Percentiles rank a stretch among this genome's conserved stretches.
Evolutionary conservation across 108 stramenopile species (phyloP).

Genomic region (Skeletonema grethae): DNA sequence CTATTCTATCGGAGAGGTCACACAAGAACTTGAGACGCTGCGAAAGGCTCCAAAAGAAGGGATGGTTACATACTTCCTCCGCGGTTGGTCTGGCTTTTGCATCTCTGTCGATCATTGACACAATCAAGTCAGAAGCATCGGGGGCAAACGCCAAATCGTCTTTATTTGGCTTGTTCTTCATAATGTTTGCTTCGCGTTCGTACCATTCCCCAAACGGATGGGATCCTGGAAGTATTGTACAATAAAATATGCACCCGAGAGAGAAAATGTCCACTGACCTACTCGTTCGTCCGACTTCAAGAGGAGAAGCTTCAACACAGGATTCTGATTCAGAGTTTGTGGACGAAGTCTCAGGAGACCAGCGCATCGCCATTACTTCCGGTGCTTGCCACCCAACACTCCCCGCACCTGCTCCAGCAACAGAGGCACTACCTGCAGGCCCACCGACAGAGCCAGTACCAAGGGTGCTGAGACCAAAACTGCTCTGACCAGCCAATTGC

Average conservation of each 20-base stretch:
- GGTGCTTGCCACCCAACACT: constrained; percentile 98
- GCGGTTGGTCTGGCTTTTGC: constrained; percentile 86
- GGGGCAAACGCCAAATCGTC: constrained; percentile 60
- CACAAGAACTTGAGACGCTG: constrained; percentile 86
- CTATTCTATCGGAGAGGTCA: constrained; percentile 91
- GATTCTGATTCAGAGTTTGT: constrained; percentile 35
- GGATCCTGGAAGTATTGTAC: constrained; percentile 81
- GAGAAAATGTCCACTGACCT: constrained; percentile 95
- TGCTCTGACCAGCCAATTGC: constrained; percentile 88
- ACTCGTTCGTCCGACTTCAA: constrained; percentile 63
- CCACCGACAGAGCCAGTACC: constrained; percentile 65
- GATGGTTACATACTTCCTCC: constrained; percentile 87
- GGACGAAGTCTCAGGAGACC: constrained; percentile 64
- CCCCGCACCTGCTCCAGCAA: constrained; percentile 82
- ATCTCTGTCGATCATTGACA: constrained; percentile 79
- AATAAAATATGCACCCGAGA: constrained; percentile 96
- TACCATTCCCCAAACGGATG: constrained; percentile 98
- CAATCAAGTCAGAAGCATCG: constrained; percentile 87
- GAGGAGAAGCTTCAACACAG: constrained; percentile 50
- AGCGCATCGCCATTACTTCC: constrained; percentile 88
- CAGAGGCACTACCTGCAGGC: constrained; percentile 49
- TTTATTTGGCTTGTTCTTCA: constrained; percentile 76
- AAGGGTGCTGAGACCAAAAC: constrained; percentile 84
- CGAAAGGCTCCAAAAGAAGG: constrained; percentile 88
- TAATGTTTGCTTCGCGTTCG: constrained; percentile 95